Base-by-base conservation (phyloP, 176 grass and related monocot species). In the Carex cristatella region DNA sequence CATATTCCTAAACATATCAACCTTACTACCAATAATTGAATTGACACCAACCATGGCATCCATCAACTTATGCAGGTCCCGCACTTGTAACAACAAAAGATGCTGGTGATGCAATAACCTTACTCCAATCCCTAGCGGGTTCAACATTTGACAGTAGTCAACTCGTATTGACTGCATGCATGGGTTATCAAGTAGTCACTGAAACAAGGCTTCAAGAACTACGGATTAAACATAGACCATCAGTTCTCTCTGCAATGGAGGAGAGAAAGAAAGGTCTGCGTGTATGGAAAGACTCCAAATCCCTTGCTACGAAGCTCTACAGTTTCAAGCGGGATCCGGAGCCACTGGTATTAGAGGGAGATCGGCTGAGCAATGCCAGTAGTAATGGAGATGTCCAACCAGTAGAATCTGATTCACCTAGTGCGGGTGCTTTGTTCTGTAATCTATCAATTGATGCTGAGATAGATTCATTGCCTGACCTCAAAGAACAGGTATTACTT, bases 81-180 rank as follows among this genome's bases (percentile, higher is more conserved):
- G 93, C 97, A 79, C 94, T 95, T 69, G 93, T 95, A 18, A 99
- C 97, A 71, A 94, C 97, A 64, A 95, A 91, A 83, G 96, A 99
- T 87, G 91, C 97, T n/a, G 96, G 97, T 78, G 97, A 99, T 87
- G 97, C 97, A 80, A 87, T 99, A 71, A 95, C 97, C 28, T 91
- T 99, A 77, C 88, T 99, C 40, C 97, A 99, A 69, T 94, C 97
- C 80, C 91, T 99, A 85, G 90, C 93, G 68, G 93, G 93, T 70
- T 99, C 97, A 12, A 95, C 97, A 85, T 99, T 99, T 81, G 96
- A 99, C 82, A 94, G 93, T 68, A 99, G 97, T 67, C 97, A 99
- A 86, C 97, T 99, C 85, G 93, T 99, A 80, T 89, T 99, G 87
- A 96, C 97, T 54, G 97, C 97, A 63, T 99, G 91, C 86, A 92